Base-by-base conservation (phyloP, 805 yeast species). In the Saccharomycopsis vini region DNA sequence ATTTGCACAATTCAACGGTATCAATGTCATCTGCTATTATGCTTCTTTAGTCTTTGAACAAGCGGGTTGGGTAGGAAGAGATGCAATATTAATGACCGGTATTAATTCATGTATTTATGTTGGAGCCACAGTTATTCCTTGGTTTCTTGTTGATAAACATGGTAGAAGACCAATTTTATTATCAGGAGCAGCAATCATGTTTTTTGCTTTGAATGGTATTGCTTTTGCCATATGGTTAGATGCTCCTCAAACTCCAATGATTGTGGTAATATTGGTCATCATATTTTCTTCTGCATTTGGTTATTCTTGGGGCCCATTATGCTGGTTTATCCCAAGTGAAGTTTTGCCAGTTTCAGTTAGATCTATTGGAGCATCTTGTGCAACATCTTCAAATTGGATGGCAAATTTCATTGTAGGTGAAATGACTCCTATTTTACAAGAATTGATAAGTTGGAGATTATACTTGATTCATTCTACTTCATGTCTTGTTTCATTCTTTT, bases 41-140 rank as follows among this genome's bases (percentile, higher is more conserved):
- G 95, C 96, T 2, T 95, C 96, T 2, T 66, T 89, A 62, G 95
- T 88, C 39, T 89, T 88, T 62, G 96, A 89, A 60, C 84, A 84
- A 54, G 96, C 96, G 2, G 97, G 97, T 22, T 89, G 96, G 95
- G 62, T 72, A 5, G 96, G 96, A 21, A 69, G 95, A 48, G 75
- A 77, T 52, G 95, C 96, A 2, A 77, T 88, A 50, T 71, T 87
- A 50, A 84, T 88, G 95, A 86, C 97, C 0, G 97, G 97, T 19
- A 70, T 84, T 46, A 81, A 81, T 54, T 71, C 77, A 4, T 49
- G 81, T 10, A 65, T 80, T 28, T 81, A 81, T 56, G 68, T 75
- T 46, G 50, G 63, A 2, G 73, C 86, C 37, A 86, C 95, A 0
- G 66, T 88, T 22, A 90, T 95, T 1, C 95, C 96, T 0, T 88